Base-by-base conservation (phyloP, 805 yeast species). In the Kodamaea sagamina region DNA sequence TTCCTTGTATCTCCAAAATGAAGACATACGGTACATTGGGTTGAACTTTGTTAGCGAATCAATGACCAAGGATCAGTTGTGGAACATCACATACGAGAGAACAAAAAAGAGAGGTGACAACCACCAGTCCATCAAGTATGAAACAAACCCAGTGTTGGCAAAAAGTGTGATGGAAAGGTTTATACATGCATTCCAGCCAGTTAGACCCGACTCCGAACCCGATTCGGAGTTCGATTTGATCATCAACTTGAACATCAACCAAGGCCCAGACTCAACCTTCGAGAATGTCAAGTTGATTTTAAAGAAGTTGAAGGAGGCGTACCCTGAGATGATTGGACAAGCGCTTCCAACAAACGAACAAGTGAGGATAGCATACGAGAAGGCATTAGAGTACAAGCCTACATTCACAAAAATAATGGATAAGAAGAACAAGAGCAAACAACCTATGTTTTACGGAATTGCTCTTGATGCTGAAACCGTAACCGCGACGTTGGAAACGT, bases 51-150 rank as follows among this genome's bases (percentile, higher is more conserved):
- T 82, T 6, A 40, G 27, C n/a, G 35, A 38, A 5, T 3, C 47
- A 21, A 49, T 63, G 4, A 57, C 60, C n/a, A 54, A 62, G 10
- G 47, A 57, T 1, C 52, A 61, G 4, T 52, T 82, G 1, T 76
- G 79, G 75, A 51, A 68, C 2, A 46, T 81, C 0, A 86, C 97
- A 0, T 61, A 67, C 6, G 59, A 67, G 0, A 72, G 97, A 43
- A 84, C 92, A 0, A 38, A 71, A 4, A 56, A 58, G 2, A 74
- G 99, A 52, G 97, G 97, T 2, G 89, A 89, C 55, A 84, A 86
- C 49, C 99, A 93, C 59, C 96, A 86, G 59, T 80, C 90, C 1
- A 86, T 93, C 28, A 81, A 84, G 50, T 72, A 70, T 4, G 59
- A 55, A 0, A 72, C 75, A 43, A 80, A 82, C 7, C 68, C 68